Evolutionary conservation across 2,329 filamentous ascomycete species (phyloP), one percentile per base, ranked within the genome.

Genomic region (Trichoderma afroharzianum): DNA sequence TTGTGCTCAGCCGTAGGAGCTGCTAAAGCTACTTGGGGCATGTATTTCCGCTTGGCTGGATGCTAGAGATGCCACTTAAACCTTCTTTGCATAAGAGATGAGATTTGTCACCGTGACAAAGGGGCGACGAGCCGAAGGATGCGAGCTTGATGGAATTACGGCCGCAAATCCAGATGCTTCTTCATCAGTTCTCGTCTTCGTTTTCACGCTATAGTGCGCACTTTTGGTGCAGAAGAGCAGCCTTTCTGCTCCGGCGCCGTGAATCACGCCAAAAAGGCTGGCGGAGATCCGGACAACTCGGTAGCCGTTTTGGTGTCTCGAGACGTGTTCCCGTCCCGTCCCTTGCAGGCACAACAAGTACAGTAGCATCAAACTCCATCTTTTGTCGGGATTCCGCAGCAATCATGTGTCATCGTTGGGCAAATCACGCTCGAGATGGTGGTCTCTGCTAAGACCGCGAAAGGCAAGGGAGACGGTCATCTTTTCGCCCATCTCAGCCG

Each of bases 111-210:
- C 47, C 8, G 36, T 36, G 18, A 50, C 63, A 67, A 21, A 24
- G 64, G 39, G n/a, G 70, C 70, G 70, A 71, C 63, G 55, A 71
- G 21, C 70, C 70, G 63, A 71, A 59, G 36, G 50, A 50, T 53
- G 43, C n/a, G n/a, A 61, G 15, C 36, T 28, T 9, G 26, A 18
- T 57, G 50, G 63, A 24, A 67, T 11, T 11, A 26, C 47, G 15
- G 32, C 55, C 39, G 36, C 62, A 18, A 55, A 14, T 36, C 30
- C 30, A 21, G 15, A 39, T 18, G 36, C 36, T 18, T 59, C n/a
- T 24, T 11, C 15, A 11, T 33, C 18, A 28, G 18, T 36, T 33
- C 11, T 36, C 33, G 14, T 43, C n/a, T 47, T 47, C n/a, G 39
- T 47, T 28, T 68, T 68, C 64, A 68, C 64, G 55, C 26, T 32